Evolutionary conservation across 352 stramenopile species (phyloP).

Genomic region (Pythium aquatile): DNA sequence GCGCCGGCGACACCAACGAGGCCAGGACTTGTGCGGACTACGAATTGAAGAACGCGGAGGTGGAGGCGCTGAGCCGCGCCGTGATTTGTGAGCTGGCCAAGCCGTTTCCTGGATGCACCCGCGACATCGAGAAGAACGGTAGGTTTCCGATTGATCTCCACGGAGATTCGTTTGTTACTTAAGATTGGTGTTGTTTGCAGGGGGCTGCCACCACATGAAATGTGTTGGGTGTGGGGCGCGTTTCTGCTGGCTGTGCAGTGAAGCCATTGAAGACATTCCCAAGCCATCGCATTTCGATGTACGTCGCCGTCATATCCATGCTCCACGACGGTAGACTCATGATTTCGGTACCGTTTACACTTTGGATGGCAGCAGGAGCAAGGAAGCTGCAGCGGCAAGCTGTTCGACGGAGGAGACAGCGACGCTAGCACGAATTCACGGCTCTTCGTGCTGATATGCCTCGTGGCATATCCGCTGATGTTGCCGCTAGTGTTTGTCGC

Average conservation of each 20-base stretch:
- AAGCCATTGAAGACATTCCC: conserved; percentile 8
- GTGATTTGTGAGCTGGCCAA: conserved; percentile 10
- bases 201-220: conserved; percentile 27
- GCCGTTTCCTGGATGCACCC: conserved; percentile 10
- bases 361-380: background rate
- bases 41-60: conserved; percentile 8
- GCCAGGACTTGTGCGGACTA: conserved; percentile 16
- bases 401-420: background rate
- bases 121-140: conserved; percentile 26
- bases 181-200: background rate
- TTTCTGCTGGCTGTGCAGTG: conserved; percentile 23
- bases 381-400: background rate
- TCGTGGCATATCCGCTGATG: background rate
- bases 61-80: conserved; percentile 1
- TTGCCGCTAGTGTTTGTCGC: background rate
- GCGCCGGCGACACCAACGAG: background rate
- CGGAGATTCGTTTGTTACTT: no score
- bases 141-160: background rate
- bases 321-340: no score
- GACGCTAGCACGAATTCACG: background rate
- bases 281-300: conserved; percentile 13
- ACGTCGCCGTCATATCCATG: background rate
- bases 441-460: background rate
- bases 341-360: background rate
- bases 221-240: conserved; percentile 16